Conservation (phyloP, 331 rosid genomes). For the Stylosanthes scabra region DNA sequence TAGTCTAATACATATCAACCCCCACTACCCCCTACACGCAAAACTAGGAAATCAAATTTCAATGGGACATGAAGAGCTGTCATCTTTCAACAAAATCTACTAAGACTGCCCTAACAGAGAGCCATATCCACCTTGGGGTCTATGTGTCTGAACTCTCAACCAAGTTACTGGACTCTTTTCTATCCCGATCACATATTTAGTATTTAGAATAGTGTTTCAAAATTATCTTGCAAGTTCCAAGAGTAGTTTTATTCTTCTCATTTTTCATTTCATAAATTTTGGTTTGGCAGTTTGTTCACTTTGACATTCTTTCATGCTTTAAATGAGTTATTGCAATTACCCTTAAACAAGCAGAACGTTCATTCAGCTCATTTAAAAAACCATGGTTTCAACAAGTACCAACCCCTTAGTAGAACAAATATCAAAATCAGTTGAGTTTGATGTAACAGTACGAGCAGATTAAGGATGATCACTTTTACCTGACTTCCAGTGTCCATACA, state of each 20-base stretch:
- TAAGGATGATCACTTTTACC: conserved; percentile 54
- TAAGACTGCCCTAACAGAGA: conserved; percentile 16
- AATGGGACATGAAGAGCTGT: neutral
- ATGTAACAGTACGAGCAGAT: conserved; percentile 9
- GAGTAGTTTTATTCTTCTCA: conserved; percentile 3
- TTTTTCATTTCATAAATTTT: conserved; percentile 26
- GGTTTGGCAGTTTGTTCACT: conserved; percentile 28
- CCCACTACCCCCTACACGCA: neutral
- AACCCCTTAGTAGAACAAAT: too few relatives aligned
- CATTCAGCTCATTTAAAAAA: neutral
- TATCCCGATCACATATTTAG: conserved; percentile 8
- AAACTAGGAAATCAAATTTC: neutral
- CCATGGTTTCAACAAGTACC: neutral
- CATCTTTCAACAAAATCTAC: conserved; percentile 3
- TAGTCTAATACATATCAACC: neutral
- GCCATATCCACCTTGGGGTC: neutral
- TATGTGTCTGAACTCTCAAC: neutral
- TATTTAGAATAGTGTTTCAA: neutral
- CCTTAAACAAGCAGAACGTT: neutral
- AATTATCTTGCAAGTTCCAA: neutral
- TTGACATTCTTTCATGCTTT: conserved; percentile 8
- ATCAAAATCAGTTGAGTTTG: conserved; percentile 14
- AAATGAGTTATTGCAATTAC: conserved; percentile 26
- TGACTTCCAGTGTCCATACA: conserved; percentile 99
- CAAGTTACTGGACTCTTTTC: neutral